Base-by-base conservation (phyloP, 176 grass and related monocot genomes). In the Triticum timopheevii region DNA sequence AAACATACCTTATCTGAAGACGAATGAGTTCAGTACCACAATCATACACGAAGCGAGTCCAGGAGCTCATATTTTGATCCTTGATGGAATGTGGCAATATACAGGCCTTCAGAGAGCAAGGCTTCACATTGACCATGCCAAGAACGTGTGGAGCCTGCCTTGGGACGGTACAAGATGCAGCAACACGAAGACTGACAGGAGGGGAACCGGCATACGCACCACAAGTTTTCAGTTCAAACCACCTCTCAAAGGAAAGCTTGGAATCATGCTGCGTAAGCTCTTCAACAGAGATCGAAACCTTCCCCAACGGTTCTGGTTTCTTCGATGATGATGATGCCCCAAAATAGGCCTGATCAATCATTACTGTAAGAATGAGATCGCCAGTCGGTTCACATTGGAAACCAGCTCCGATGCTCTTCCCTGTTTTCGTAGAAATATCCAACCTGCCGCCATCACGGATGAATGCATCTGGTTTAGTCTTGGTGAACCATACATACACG, bases 381-480 rank as follows among this genome's bases (percentile, higher is more conserved):
- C 96, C 90, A 12, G 65, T 90, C 42, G 92, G 93, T 83, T 96
- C 96, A 65, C 96, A 96, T 85, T 88, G 83, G 33, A 96, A 86
- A 89, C 90, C 31, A 19, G 90, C 93, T 73, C 84, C 62, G 3
- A 86, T 67, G 27, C 68, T 89, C 76, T 96, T 87, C 54, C 93
- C 86, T 69, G 71, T 83, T 88, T 84, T 50, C 58, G 87, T 65
- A 63, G 68, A 90, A 72, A 98, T 87, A 91, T 69, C 84, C 36
- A 98, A 70, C 44, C 9, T 91, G 23, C 92, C 84, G 1, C 82
- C 77, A 35, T 85, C 92, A 89, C 79, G 77, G 70, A 93, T 92
- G 70, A 98, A 82, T 68, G 62, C 75, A 85, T 98, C 94, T 35
- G 79, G 66, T 85, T 91, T 82, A 88, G 84, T 93, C 85, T 98